phyloP scores from a whole-genome alignment of 2,329 filamentous ascomycete species.

The Nigrograna mackinnonii region DNA sequence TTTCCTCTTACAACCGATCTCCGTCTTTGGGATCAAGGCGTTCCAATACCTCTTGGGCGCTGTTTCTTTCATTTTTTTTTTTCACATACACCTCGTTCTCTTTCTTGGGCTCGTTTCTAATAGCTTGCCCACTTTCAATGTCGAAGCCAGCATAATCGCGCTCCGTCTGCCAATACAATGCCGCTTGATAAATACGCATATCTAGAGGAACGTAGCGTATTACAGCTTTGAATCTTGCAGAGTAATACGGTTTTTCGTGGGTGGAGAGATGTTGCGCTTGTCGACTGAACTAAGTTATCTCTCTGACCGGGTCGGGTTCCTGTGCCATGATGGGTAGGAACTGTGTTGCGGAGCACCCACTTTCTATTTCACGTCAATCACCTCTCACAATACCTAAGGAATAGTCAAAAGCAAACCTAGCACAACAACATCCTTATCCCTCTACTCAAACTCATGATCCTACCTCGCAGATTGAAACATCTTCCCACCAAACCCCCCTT shows the following conservation, averaged over 20 bases:
- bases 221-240: conserved; percentile 43
- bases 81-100: conserved; percentile 49
- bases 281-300: conserved; percentile 53
- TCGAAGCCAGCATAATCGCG: conserved; percentile 48
- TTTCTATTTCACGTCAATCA: conserved; percentile 40
- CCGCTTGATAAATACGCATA: conserved; percentile 49
- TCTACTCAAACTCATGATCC: too few relatives aligned
- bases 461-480: too few relatives aligned
- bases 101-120: conserved; percentile 40
- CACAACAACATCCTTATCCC: conserved; percentile 14
- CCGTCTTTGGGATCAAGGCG: conserved; percentile 46
- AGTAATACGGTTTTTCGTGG: conserved; percentile 48
- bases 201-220: conserved; percentile 51
- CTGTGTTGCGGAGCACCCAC: conserved; percentile 54
- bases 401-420: conserved; percentile 19
- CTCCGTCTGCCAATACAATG: conserved; percentile 49
- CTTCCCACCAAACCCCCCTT: too few relatives aligned
- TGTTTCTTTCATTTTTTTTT: conserved; percentile 38
- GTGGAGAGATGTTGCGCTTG: conserved; percentile 56
- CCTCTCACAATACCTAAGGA: too few relatives aligned
- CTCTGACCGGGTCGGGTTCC: conserved; percentile 38
- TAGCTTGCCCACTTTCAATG: conserved; percentile 39
- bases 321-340: conserved; percentile 50
- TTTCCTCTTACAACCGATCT: conserved; percentile 54
- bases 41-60: conserved; percentile 51